phyloP scores from a whole-genome alignment of 2,329 filamentous ascomycete genomes.

The Eurotiales sp. region DNA sequence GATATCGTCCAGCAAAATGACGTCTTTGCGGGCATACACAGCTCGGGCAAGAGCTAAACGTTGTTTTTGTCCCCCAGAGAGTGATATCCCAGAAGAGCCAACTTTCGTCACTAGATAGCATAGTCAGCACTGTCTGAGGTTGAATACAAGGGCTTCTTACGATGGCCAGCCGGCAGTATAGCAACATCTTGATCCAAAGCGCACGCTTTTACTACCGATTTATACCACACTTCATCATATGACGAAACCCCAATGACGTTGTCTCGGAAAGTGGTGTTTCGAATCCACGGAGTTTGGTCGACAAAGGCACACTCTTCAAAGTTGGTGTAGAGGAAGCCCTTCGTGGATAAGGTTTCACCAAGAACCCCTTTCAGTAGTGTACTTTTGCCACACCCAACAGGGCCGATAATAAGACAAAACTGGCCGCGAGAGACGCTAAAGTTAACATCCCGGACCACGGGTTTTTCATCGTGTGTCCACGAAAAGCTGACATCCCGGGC shows the following conservation, averaged over 20 bases:
- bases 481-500: constrained; percentile 57
- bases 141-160: constrained; percentile 45
- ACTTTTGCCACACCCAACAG: constrained; percentile 64
- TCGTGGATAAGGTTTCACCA: constrained; percentile 44
- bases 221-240: constrained; percentile 28
- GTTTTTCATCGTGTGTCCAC: constrained; percentile 59
- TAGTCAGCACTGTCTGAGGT: background rate
- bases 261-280: constrained; percentile 39
- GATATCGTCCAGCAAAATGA: constrained; percentile 85
- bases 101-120: constrained; percentile 52
- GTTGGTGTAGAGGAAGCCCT: constrained; percentile 49
- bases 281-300: constrained; percentile 41
- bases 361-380: constrained; percentile 54
- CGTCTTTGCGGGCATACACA: constrained; percentile 67
- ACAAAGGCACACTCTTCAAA: constrained; percentile 46
- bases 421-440: constrained; percentile 57
- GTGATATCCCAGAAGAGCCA: constrained; percentile 62
- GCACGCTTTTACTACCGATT: constrained; percentile 36
- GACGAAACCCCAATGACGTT: constrained; percentile 31
- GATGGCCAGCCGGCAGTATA: constrained; percentile 45
- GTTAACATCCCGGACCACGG: constrained; percentile 55
- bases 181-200: constrained; percentile 46
- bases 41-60: constrained; percentile 77
- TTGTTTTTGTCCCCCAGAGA: constrained; percentile 85
- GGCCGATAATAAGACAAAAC: constrained; percentile 62